These are phyloP conservation scores for Phytophthora agathidicida DNA, from an alignment of 352 stramenopile species.

Conservation along the genomic window DNA sequence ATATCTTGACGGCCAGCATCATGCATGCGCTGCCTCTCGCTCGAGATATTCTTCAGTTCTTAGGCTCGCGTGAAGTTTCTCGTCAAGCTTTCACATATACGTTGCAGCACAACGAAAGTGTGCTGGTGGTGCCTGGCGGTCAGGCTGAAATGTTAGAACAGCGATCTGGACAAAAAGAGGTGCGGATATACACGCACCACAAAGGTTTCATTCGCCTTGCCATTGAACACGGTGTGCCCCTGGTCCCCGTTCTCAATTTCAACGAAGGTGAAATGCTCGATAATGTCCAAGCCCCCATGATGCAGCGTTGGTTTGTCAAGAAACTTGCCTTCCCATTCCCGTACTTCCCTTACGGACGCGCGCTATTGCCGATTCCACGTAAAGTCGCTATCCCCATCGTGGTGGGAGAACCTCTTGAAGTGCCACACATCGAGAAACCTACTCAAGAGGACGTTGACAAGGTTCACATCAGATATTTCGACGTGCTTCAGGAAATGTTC, in stretches of 20 bases:
- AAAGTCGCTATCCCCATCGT: constrained; percentile 58
- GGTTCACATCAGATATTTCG: constrained; percentile 62
- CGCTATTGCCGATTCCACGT: constrained; percentile 61
- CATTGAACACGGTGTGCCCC: constrained; percentile 63
- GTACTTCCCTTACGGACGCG: constrained; percentile 71
- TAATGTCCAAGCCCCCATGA: constrained; percentile 60
- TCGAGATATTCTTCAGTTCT: constrained; percentile 70
- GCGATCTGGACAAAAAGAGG: constrained; percentile 48
- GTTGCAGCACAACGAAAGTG: constrained; percentile 52
- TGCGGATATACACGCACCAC: constrained; percentile 72
- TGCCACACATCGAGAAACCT: constrained; percentile 45
- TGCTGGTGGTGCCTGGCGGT: constrained; percentile 73
- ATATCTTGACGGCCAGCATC: constrained; percentile 69
- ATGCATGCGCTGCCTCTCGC: constrained; percentile 70
- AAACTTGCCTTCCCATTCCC: constrained; percentile 73
- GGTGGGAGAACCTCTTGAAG: constrained; percentile 57
- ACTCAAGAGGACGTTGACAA: constrained; percentile 53
- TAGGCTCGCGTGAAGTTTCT: constrained; percentile 70
- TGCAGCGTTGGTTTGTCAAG: constrained; percentile 77
- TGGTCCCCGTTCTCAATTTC: constrained; percentile 80
- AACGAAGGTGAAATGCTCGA: constrained; percentile 76
- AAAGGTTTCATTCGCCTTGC: constrained; percentile 79
- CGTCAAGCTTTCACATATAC: constrained; percentile 54
- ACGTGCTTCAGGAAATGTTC: constrained; percentile 51
- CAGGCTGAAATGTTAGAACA: constrained; percentile 83